These are phyloP conservation scores for Baeospora myosura DNA, from an alignment of 1,284 basidiomycete species.

Conservation along the genomic window DNA sequence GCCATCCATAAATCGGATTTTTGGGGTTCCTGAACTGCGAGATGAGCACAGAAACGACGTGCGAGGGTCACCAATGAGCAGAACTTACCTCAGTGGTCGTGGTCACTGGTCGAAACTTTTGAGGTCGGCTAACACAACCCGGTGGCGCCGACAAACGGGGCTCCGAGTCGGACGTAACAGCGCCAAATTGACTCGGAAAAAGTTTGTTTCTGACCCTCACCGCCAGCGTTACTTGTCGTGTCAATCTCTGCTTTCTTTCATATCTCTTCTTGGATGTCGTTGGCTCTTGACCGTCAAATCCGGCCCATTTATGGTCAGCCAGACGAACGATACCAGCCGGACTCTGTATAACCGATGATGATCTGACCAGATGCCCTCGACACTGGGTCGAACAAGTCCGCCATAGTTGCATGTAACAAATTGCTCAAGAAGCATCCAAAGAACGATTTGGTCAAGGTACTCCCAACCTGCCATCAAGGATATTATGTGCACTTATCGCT, in stretches of 20 bases:
- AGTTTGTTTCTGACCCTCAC: not conserved
- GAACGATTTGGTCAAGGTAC: conserved; percentile 66
- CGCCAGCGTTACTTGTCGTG: not conserved
- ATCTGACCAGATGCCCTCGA: conserved; percentile 66
- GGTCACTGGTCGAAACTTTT: not conserved
- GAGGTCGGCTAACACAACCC: too few relatives aligned
- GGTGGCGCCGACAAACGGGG: too few relatives aligned
- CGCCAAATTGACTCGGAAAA: not conserved
- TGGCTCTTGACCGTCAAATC: conserved; percentile 68
- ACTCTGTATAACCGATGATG: conserved; percentile 2
- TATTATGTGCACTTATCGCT: conserved; percentile 4
- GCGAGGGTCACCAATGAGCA: not conserved
- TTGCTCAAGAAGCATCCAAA: conserved; percentile 74
- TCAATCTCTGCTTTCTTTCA: conserved; percentile 12
- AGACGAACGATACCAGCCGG: too few relatives aligned
- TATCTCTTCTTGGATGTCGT: conserved; percentile 46
- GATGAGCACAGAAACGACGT: not conserved
- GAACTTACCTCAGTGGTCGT: not conserved
- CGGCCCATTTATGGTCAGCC: conserved; percentile 69
- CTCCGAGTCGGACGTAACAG: not conserved
- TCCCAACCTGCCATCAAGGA: conserved; percentile 15
- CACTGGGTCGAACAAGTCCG: conserved; percentile 77
- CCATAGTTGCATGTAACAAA: conserved; percentile 77
- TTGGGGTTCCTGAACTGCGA: not conserved
- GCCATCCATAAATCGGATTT: conserved; percentile 20